phyloP scores from a whole-genome alignment of 2,329 filamentous ascomycete genomes.

The Magnaporthiopsis incrustans region DNA sequence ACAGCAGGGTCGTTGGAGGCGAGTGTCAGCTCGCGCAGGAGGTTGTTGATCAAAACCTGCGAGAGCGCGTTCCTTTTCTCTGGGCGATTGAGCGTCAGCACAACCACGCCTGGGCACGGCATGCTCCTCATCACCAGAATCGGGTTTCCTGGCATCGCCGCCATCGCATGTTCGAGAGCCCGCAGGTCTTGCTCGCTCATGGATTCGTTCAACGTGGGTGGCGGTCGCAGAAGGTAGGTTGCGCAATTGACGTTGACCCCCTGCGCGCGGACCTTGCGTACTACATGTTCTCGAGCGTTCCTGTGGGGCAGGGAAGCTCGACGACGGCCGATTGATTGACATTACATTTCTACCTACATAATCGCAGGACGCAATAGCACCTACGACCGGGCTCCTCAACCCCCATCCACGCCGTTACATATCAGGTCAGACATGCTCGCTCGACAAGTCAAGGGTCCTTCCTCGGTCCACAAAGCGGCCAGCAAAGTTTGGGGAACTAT shows the following conservation, averaged over 20 bases:
- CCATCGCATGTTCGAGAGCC: not conserved
- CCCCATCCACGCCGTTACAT: too few relatives aligned
- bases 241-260: not conserved
- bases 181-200: not conserved
- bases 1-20: conserved; percentile 1
- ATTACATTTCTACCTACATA: too few relatives aligned
- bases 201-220: not conserved
- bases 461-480: too few relatives aligned
- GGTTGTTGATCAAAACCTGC: conserved; percentile 3
- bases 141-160: not conserved
- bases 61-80: conserved; percentile 7
- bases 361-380: too few relatives aligned
- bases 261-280: too few relatives aligned
- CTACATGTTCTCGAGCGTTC: not conserved
- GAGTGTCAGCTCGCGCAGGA: conserved; percentile 1
- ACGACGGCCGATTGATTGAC: too few relatives aligned
- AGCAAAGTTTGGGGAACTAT: too few relatives aligned
- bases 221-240: not conserved
- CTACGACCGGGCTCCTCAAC: too few relatives aligned
- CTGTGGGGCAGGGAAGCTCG: not conserved
- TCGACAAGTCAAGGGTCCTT: too few relatives aligned
- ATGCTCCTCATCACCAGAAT: conserved; percentile 6
- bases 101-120: conserved; percentile 4
- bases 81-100: conserved; percentile 5
- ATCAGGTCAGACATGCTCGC: too few relatives aligned